phyloP scores from a whole-genome alignment of 257 asterid genomes.

The Solanum arcanum region DNA sequence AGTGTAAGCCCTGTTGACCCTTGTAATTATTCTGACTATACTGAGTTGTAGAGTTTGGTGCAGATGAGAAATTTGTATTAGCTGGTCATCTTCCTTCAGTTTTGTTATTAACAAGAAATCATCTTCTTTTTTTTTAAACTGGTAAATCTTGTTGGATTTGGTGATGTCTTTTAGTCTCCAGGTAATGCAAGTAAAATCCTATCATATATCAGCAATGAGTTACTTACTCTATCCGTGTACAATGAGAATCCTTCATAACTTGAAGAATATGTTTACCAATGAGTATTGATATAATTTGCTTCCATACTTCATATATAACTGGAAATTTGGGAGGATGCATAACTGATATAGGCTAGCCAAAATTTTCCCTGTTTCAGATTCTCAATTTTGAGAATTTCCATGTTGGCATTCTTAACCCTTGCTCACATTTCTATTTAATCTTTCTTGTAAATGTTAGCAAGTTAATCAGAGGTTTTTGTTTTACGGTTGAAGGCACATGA shows the following conservation, averaged over 20 bases:
- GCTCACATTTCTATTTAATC: not conserved
- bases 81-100: not conserved
- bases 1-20: conserved; percentile 27
- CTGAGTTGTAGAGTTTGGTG: not conserved
- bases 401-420: not conserved
- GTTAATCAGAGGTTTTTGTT: not conserved
- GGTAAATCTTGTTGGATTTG: not conserved
- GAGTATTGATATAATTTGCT: not conserved
- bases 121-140: not conserved
- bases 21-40: not conserved
- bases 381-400: not conserved
- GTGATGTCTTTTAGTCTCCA: not conserved
- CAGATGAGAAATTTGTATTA: not conserved
- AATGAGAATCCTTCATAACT: not conserved
- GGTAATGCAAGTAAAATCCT: not conserved
- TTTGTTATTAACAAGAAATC: not conserved
- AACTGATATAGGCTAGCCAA: not conserved
- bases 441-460: not conserved
- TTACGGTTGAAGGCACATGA: not conserved
- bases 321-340: not conserved
- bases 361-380: not conserved
- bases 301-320: not conserved
- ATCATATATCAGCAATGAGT: not conserved
- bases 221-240: not conserved
- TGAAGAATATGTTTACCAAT: not conserved